These are phyloP conservation scores for Pneumocystis sp. DNA, from an alignment of 1,139 yeast genomes.

Conservation along the genomic window DNA sequence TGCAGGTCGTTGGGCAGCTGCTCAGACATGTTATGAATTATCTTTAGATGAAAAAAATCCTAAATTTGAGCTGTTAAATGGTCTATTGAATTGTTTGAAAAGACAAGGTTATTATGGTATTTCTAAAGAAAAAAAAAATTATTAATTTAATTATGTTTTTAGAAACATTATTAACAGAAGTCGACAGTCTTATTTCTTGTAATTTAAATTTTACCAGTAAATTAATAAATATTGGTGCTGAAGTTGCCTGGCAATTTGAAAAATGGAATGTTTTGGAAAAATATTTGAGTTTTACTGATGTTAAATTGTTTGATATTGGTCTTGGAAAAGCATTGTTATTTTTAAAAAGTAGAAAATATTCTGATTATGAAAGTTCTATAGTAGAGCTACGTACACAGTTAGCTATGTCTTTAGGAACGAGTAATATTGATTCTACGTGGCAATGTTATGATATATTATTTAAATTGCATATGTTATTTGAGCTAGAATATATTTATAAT, in stretches of 20 bases:
- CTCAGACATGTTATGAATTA: slow-evolving; percentile 72
- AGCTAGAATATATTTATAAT: slow-evolving; percentile 27
- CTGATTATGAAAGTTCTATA: slow-evolving; percentile 29
- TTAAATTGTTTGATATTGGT: slow-evolving; percentile 40
- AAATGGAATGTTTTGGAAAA: slow-evolving; percentile 35
- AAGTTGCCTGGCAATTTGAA: slow-evolving; percentile 59
- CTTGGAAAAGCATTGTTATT: slow-evolving; percentile 47
- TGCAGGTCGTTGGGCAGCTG: slow-evolving; percentile 74
- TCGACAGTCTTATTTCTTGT: not conserved
- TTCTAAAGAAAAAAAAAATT: slow-evolving; percentile 17
- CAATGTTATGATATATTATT: slow-evolving; percentile 43
- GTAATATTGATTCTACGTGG: slow-evolving; percentile 47
- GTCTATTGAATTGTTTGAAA: slow-evolving; percentile 39
- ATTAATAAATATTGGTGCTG: slow-evolving; percentile 55
- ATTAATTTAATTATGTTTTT: slow-evolving; percentile 2
- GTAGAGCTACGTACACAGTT: slow-evolving; percentile 40
- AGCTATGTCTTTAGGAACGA: slow-evolving; percentile 47
- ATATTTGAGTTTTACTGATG: slow-evolving; percentile 41
- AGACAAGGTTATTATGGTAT: slow-evolving; percentile 44
- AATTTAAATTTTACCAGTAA: slow-evolving; percentile 25
- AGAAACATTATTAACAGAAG: slow-evolving; percentile 10
- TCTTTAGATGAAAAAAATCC: slow-evolving; percentile 33
- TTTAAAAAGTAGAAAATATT: slow-evolving; percentile 26
- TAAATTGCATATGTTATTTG: slow-evolving; percentile 58
- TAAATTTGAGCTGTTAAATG: slow-evolving; percentile 26